phyloP scores from a whole-genome alignment of 2,329 filamentous ascomycete genomes.

The Paecilomyces sp. region DNA sequence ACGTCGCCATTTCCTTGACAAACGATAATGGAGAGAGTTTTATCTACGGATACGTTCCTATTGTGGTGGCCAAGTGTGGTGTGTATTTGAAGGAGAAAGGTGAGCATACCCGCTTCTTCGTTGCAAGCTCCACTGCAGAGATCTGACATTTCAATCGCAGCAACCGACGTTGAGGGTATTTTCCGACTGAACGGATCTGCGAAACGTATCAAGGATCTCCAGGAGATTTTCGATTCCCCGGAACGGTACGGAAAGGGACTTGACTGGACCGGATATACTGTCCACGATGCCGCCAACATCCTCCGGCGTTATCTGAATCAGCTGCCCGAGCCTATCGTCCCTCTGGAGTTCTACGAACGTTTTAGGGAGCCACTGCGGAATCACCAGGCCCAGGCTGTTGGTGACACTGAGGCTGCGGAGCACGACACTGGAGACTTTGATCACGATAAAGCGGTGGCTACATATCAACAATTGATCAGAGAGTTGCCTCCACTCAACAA shows the following conservation, averaged over 20 bases:
- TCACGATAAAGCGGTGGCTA: conserved; percentile 65
- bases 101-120: conserved; percentile 35
- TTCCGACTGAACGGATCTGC: conserved; percentile 94
- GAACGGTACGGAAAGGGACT: conserved; percentile 94
- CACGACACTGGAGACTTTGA: conserved; percentile 68
- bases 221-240: conserved; percentile 85
- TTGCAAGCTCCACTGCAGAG: neutral
- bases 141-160: conserved; percentile 43
- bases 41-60: conserved; percentile 97
- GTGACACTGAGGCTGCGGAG: conserved; percentile 56
- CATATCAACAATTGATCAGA: conserved; percentile 86
- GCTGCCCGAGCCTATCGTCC: conserved; percentile 92
- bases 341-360: conserved; percentile 82
- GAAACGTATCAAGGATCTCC: conserved; percentile 96
- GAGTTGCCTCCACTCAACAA: conserved; percentile 88
- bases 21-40: conserved; percentile 91
- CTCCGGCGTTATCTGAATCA: conserved; percentile 92
- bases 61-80: conserved; percentile 96
- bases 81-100: conserved; percentile 98
- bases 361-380: conserved; percentile 76
- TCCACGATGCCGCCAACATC: conserved; percentile 96
- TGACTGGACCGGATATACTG: conserved; percentile 95
- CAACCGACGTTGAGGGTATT: conserved; percentile 90
- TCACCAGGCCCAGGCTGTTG: conserved; percentile 63
- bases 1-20: conserved; percentile 92